These are phyloP conservation scores for Umbelopsis vinacea DNA, from an alignment of 192 early-diverging fungal species.

Conservation along the genomic window DNA sequence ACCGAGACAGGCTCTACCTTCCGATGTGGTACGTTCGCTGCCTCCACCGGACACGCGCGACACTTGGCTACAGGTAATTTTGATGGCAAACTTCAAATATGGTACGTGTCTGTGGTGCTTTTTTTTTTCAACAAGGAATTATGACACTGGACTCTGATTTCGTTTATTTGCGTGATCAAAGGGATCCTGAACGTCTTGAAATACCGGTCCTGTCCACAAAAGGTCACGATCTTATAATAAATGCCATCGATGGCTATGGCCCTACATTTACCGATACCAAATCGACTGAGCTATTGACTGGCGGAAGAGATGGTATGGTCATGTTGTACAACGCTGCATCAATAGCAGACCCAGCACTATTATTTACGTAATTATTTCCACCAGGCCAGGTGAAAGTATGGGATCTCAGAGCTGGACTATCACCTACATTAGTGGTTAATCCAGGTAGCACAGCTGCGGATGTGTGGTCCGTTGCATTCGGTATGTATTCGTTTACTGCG, in stretches of 20 bases:
- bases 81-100: slow-evolving; percentile 56
- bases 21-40: slow-evolving; percentile 61
- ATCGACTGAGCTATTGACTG: slow-evolving; percentile 71
- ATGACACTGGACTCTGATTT: background rate
- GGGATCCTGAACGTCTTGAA: slow-evolving; percentile 65
- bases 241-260: slow-evolving; percentile 68
- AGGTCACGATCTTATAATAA: slow-evolving; percentile 70
- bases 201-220: slow-evolving; percentile 57
- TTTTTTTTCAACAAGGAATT: background rate
- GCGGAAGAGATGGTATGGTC: slow-evolving; percentile 63
- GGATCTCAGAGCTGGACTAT: slow-evolving; percentile 52
- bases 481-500: slow-evolving; percentile 50
- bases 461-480: slow-evolving; percentile 74
- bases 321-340: background rate
- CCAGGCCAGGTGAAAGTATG: slow-evolving; percentile 73
- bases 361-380: background rate
- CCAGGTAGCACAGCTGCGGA: slow-evolving; percentile 57
- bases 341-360: background rate
- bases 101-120: slow-evolving; percentile 25
- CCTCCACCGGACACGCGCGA: slow-evolving; percentile 48
- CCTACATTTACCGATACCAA: slow-evolving; percentile 45
- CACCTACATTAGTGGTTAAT: slow-evolving; percentile 36
- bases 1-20: slow-evolving; percentile 56
- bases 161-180: slow-evolving; percentile 25
- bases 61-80: slow-evolving; percentile 76